Base-by-base conservation (phyloP, 805 yeast species). In the Brettanomyces naardenensis region DNA sequence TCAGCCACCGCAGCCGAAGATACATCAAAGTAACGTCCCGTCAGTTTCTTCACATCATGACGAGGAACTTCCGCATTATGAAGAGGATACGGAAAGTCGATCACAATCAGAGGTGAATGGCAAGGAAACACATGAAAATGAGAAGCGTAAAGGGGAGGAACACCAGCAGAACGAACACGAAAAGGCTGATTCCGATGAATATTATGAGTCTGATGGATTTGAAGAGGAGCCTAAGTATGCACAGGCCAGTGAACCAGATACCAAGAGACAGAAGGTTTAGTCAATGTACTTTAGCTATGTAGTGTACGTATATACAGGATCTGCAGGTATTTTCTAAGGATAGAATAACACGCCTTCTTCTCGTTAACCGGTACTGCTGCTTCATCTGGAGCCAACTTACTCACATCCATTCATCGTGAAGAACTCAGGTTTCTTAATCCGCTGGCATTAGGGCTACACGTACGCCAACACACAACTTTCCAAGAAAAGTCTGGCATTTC, bases 401-500 rank as follows among this genome's bases (percentile, higher is more conserved):
- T n/a, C n/a, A n/a, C n/a, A n/a, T n/a, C n/a, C n/a, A n/a, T n/a
- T n/a, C n/a, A n/a, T n/a, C n/a, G n/a, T n/a, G n/a, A n/a, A n/a
- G n/a, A n/a, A n/a, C n/a, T n/a, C n/a, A n/a, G n/a, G n/a, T n/a
- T n/a, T n/a, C n/a, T n/a, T n/a, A n/a, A n/a, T n/a, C n/a, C n/a
- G n/a, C n/a, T n/a, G n/a, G n/a, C n/a, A n/a, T 23, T 23, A 11
- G 26, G 10, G 7, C 18, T 43, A 59, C 36, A 54, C 54, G 43
- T 59, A 62, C 20, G 53, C 46, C 35, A 65, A 39, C 28, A 64
- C 51, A 45, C 68, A 65, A 14, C 67, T 52, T 39, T 65, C 68
- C 38, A 73, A 47, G 26, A 77, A 52, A 36, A 66, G 68, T 41
- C 71, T 62, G 33, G 85, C 79, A 50, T 78, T 80, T 47, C 88